Evolutionary conservation across 225 moss, liverwort and hornwort genomes (phyloP).

Genomic region (Marchantia paleacea): DNA sequence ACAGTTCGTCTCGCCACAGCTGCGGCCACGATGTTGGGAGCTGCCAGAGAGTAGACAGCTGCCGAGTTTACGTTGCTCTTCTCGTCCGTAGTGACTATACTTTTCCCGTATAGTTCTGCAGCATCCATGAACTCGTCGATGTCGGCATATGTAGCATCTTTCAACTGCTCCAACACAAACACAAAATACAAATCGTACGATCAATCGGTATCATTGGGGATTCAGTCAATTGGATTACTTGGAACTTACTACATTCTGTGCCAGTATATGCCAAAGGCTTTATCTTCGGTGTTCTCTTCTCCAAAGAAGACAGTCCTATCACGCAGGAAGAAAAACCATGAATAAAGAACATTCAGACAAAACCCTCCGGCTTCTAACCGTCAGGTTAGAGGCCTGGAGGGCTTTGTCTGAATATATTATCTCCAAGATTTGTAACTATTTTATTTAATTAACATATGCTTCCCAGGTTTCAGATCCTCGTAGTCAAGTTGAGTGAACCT

Average conservation of each 20-base stretch:
- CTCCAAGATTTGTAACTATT: too few species aligned
- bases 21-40: not conserved
- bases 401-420: too few species aligned
- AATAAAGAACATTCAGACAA: too few species aligned
- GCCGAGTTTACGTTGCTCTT: constrained; percentile 24
- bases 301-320: too few species aligned
- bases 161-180: constrained; percentile 44
- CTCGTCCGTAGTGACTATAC: constrained; percentile 37
- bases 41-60: not conserved
- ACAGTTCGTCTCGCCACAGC: constrained; percentile 31
- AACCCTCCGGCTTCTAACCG: too few species aligned
- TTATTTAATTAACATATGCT: too few species aligned
- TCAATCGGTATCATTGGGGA: not conserved
- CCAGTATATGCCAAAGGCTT: too few species aligned
- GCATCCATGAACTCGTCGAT: constrained; percentile 73
- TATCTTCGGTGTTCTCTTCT: too few species aligned
- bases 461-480: too few species aligned
- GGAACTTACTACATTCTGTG: too few species aligned
- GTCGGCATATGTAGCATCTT: constrained; percentile 60
- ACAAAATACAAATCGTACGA: not conserved
- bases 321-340: too few species aligned
- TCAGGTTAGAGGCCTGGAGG: too few species aligned
- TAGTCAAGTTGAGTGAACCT: not conserved
- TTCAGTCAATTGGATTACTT: not conserved
- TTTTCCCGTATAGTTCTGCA: constrained; percentile 55